Evolutionary conservation across 352 stramenopile genomes (phyloP).

Genomic region (Globisporangium yorkense): DNA sequence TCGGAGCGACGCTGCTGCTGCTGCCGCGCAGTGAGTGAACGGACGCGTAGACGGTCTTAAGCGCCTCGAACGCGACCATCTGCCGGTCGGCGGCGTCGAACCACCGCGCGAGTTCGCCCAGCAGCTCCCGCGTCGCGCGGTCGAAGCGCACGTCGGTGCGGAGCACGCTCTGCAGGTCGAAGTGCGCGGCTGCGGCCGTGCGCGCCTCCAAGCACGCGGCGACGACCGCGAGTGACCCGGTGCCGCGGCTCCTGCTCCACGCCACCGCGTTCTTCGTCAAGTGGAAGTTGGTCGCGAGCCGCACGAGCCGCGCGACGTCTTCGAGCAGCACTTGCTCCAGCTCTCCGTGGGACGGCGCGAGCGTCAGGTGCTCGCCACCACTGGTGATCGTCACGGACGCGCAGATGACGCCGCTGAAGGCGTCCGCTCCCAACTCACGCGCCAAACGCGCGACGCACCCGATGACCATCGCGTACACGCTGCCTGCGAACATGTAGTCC

Average conservation of each 20-base stretch:
- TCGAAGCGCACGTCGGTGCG: conserved; percentile 35
- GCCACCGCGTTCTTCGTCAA: conserved; percentile 54
- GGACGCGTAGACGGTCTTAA: conserved; percentile 42
- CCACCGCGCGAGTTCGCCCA: conserved; percentile 28
- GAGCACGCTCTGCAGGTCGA: conserved; percentile 49
- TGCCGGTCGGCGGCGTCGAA: conserved; percentile 44
- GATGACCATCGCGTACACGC: conserved; percentile 62
- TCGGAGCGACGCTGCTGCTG: background rate
- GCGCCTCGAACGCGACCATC: conserved; percentile 53
- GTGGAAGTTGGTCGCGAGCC: conserved; percentile 53
- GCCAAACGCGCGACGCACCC: conserved; percentile 29
- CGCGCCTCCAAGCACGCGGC: conserved; percentile 25
- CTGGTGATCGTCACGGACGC: conserved; percentile 36
- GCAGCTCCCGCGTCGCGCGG: conserved; percentile 24
- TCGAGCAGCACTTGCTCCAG: conserved; percentile 51
- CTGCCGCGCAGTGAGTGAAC: conserved; percentile 25
- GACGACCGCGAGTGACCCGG: conserved; percentile 26
- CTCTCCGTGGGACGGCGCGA: conserved; percentile 39
- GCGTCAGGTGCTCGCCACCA: conserved; percentile 23
- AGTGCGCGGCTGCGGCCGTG: conserved; percentile 16
- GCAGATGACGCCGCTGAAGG: conserved; percentile 35
- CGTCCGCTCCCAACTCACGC: conserved; percentile 28
- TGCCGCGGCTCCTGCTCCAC: conserved; percentile 48
- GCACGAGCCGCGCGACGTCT: conserved; percentile 40
- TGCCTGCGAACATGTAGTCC: conserved; percentile 69